phyloP scores from a whole-genome alignment of 2,329 filamentous ascomycete genomes.

The Calonectria henricotiae region DNA sequence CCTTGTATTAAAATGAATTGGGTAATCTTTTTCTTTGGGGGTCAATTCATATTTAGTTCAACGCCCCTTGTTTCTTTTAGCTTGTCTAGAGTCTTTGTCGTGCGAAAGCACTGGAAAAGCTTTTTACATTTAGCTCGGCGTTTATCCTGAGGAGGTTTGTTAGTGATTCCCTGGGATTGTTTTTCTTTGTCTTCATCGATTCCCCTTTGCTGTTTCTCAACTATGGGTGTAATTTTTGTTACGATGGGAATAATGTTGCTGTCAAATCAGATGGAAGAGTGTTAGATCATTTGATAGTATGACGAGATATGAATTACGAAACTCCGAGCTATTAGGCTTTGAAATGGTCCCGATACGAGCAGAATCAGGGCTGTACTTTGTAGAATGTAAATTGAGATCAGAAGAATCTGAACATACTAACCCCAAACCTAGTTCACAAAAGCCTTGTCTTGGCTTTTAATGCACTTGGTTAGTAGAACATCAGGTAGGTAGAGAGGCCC shows the following conservation, averaged over 20 bases:
- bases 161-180: constrained; percentile 41
- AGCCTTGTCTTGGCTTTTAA: neutral
- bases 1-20: neutral
- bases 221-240: neutral
- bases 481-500: no score
- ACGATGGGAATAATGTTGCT: neutral
- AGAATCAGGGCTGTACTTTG: neutral
- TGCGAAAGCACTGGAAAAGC: constrained; percentile 34
- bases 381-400: neutral
- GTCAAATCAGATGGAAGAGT: constrained; percentile 10
- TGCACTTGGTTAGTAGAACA: neutral
- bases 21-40: neutral
- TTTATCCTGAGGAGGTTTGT: constrained; percentile 37
- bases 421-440: neutral
- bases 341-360: neutral
- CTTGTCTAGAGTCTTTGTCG: constrained; percentile 32
- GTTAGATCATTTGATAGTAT: neutral
- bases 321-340: constrained; percentile 21
- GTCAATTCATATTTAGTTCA: neutral
- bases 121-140: constrained; percentile 48
- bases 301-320: constrained; percentile 15
- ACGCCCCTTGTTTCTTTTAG: constrained; percentile 16
- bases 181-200: constrained; percentile 27
- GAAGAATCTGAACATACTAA: neutral
- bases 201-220: neutral